Evolutionary conservation across 345 rosid species (phyloP), one percentile per base, ranked within the genome.

Genomic region (Mangifera indica): DNA sequence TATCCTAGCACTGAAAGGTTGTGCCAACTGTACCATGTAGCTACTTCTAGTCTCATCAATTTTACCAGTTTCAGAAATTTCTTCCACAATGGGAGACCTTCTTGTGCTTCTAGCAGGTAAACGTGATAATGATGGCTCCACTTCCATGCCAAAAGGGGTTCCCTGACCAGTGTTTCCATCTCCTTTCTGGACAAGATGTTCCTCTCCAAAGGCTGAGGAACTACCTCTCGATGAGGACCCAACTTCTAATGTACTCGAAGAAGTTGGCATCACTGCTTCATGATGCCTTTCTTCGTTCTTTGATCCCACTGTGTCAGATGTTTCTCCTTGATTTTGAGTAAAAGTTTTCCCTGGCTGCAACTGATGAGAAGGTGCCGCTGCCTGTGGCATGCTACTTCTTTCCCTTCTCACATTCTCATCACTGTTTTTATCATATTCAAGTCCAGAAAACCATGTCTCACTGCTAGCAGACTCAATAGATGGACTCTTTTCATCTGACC

Each of bases 361-460:
- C 75, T 80, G 81, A 63, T 56, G 74, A 71, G 72, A 67, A 70
- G 88, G 68, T 46, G 73, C 60, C 69, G 76, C 78, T 78, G 82
- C 90, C 55, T 71, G 82, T 13, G 74, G 75, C 73, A 63, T 63
- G 74, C 73, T 71, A 44, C 65, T 70, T 81, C 67, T 77, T 69
- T 80, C 88, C 76, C 64, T 78, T 78, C 82, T 82, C 34, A 67
- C 69, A 69, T 78, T 85, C 63, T 86, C 86, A 29, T 86, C 92
- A 71, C 71, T 82, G 60, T 73, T 90, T 67, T 90, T 93, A 9
- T 81, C 90, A 44, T 76, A 88, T 71, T 91, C 99, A 80, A 45
- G 93, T 48, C 96, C 97, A 75, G 98, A 95, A 82, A 95, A 87
- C 92, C 91, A 91, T 46, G 91, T 74, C 63, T 85, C 97, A 66